Conservation (phyloP, 1,139 yeast species). For the Scheffersomyces insectosa region DNA sequence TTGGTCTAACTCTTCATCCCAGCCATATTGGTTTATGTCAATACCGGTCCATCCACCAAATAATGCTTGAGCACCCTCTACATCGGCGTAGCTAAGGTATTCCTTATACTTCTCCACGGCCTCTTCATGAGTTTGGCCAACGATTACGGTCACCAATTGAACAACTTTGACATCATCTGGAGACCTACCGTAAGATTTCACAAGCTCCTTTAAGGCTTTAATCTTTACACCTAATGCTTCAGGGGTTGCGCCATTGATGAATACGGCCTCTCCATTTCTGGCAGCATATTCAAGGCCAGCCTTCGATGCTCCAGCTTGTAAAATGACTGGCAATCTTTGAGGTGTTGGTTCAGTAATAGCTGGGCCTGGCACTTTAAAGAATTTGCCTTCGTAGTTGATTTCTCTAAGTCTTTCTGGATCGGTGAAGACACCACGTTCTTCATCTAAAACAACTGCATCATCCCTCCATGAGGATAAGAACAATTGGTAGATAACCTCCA, state of each 20-base stretch:
- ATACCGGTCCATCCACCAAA: slow-evolving; percentile 41
- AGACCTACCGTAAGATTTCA: slow-evolving; percentile 34
- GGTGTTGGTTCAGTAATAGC: slow-evolving; percentile 43
- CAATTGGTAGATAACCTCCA: slow-evolving; percentile 41
- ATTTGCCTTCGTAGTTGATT: slow-evolving; percentile 40
- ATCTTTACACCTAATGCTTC: slow-evolving; percentile 30
- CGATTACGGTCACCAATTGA: slow-evolving; percentile 31
- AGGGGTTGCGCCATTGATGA: slow-evolving; percentile 31
- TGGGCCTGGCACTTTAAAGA: slow-evolving; percentile 48
- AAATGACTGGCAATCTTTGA: slow-evolving; percentile 45
- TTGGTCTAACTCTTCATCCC: slow-evolving; percentile 29
- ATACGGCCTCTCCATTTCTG: slow-evolving; percentile 45
- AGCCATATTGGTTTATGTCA: slow-evolving; percentile 29
- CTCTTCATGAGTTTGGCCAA: slow-evolving; percentile 38
- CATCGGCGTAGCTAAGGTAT: slow-evolving; percentile 32
- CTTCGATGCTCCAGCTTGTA: slow-evolving; percentile 51
- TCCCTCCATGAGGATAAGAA: slow-evolving; percentile 48
- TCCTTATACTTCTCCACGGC: slow-evolving; percentile 32
- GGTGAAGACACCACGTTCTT: slow-evolving; percentile 28
- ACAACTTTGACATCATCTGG: slow-evolving; percentile 37
- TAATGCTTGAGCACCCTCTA: slow-evolving; percentile 41
- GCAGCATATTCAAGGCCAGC: slow-evolving; percentile 48
- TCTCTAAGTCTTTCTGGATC: slow-evolving; percentile 43
- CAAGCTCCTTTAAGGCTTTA: slow-evolving; percentile 26
- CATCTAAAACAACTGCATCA: slow-evolving; percentile 38